phyloP scores from a whole-genome alignment of 805 yeast genomes.

The Wickerhamiella alocasiicola region DNA sequence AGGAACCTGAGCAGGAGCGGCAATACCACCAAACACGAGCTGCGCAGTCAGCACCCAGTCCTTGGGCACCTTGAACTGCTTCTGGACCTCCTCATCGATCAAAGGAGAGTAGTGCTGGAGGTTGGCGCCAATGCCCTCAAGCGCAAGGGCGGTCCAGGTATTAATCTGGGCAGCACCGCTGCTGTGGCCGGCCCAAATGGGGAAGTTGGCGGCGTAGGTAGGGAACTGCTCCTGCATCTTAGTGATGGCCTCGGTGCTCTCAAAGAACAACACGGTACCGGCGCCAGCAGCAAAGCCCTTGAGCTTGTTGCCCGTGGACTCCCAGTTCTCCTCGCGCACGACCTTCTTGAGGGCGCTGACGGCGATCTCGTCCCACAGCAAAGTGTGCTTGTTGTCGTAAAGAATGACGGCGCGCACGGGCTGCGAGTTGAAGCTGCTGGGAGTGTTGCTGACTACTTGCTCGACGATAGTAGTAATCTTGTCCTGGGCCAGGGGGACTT shows the following conservation, averaged over 20 bases:
- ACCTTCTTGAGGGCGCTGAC: constrained; percentile 25
- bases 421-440: constrained; percentile 43
- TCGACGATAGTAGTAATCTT: constrained; percentile 34
- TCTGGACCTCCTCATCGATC: constrained; percentile 29
- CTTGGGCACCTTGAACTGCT: constrained; percentile 32
- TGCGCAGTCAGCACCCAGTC: constrained; percentile 38
- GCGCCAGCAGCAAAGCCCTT: constrained; percentile 34
- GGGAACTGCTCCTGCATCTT: constrained; percentile 34
- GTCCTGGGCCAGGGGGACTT: constrained; percentile 32
- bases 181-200: constrained; percentile 37
- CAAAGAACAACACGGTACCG: constrained; percentile 39
- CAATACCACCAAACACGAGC: constrained; percentile 37
- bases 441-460: constrained; percentile 36
- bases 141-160: constrained; percentile 38
- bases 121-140: constrained; percentile 37
- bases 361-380: constrained; percentile 35
- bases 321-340: constrained; percentile 28
- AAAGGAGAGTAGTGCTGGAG: constrained; percentile 42
- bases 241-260: constrained; percentile 32
- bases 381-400: constrained; percentile 35
- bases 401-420: constrained; percentile 37
- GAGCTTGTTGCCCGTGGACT: constrained; percentile 33
- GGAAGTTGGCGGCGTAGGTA: constrained; percentile 34
- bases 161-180: constrained; percentile 36
- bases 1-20: constrained; percentile 6